These are phyloP conservation scores for Verticillium longisporum DNA, from an alignment of 2,329 filamentous ascomycete genomes.

Conservation along the genomic window DNA sequence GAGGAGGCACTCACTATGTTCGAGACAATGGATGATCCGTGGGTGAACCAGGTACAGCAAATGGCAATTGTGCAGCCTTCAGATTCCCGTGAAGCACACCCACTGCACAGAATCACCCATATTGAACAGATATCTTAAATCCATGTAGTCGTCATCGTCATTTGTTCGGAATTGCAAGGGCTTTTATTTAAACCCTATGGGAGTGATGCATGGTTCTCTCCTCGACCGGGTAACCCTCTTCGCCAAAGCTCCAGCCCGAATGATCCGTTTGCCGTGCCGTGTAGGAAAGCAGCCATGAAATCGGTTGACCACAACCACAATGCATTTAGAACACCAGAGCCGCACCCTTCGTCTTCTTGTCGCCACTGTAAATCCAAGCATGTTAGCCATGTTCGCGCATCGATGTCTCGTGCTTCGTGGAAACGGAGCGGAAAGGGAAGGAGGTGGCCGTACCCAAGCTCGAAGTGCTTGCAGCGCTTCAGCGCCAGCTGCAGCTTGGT, in stretches of 20 bases:
- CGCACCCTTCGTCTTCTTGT: conserved; percentile 99
- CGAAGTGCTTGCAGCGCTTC: conserved; percentile 99
- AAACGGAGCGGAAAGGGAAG: neutral
- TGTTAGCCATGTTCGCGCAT: neutral
- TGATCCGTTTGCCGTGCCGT: conserved; percentile 14
- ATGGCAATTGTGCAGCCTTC: too few relatives aligned
- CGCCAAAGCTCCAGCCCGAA: conserved; percentile 35
- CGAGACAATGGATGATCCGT: too few relatives aligned
- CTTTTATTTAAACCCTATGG: conserved; percentile 36
- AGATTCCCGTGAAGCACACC: neutral
- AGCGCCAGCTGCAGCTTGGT: conserved; percentile 94
- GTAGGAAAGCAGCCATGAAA: conserved; percentile 13
- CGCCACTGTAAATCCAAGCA: conserved; percentile 60
- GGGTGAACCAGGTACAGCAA: too few relatives aligned
- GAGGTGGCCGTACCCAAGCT: conserved; percentile 74
- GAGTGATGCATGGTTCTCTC: conserved; percentile 27
- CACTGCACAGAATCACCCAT: neutral
- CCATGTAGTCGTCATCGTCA: conserved; percentile 2
- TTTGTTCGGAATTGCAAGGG: conserved; percentile 11
- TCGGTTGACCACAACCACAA: conserved; percentile 25
- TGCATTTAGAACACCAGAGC: conserved; percentile 95
- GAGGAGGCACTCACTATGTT: too few relatives aligned
- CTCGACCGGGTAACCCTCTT: conserved; percentile 36
- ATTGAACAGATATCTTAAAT: neutral
- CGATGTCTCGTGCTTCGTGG: neutral